Evolutionary conservation across 1,284 basidiomycete genomes (phyloP), one percentile per base, ranked within the genome.

Genomic region (Puccinia novopanici): DNA sequence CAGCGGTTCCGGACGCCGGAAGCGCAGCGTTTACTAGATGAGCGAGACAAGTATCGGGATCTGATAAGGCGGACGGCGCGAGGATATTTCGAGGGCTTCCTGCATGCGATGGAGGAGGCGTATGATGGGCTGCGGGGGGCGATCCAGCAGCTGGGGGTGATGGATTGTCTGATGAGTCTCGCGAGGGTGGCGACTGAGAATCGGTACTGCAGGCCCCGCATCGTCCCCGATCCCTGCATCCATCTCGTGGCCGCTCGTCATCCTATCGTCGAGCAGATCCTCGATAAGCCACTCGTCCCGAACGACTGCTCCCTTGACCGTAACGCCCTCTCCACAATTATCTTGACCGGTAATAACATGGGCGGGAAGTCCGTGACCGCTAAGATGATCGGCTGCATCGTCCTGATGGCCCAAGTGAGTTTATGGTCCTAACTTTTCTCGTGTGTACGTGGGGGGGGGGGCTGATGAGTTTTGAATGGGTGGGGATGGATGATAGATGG

Each of bases 301-400:
- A 81, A 81, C 65, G 30, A 68, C 42, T 37, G 75, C 48, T 37
- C 40, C 6, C 45, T 73, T 24, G 9, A 40, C 42, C 42, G 22
- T 13, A 48, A 30, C 19, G 12, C 22, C 50, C 34, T 70, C 24
- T 55, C 63, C 17, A 67, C 54, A 1, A 68, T 86, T 13, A 80
- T 86, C 4, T 72, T 86, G 8, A 85, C 85, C 0, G 85, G 85
- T 0, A 83, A 84, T 77, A 86, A 86, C 72, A 86, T 86, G 85
- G 85, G 85, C 45, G 85, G 85, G 34, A 86, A 86, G 67, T 84
- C 83, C 0, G 83, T 84, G 50, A 81, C 83, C 0, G 82, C 82
- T 4, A 83, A 85, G 5, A 84, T 84, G 8, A 82, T 85, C 1
- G 85, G 84, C 0, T 81, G 85, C 19, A 54, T 82, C 2, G 80